Conservation (phyloP, 2,329 filamentous ascomycete species). For the Cladophialophora psammophila region DNA sequence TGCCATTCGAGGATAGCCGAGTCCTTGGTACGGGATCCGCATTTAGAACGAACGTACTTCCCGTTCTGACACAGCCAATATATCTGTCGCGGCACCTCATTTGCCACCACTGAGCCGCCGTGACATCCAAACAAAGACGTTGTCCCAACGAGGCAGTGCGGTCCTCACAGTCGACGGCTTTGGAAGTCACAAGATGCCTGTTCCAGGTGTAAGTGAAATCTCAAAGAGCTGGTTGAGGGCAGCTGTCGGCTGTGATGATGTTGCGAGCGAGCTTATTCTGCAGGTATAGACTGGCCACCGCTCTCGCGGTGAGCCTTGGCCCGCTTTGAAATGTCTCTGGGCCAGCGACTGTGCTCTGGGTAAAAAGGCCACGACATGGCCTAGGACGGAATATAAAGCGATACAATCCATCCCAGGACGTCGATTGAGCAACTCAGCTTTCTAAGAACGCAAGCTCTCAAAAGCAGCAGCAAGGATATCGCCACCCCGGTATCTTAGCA, state of each 20-base stretch:
- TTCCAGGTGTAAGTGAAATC: background rate
- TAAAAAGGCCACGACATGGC: background rate
- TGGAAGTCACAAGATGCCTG: background rate
- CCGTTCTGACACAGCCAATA: background rate
- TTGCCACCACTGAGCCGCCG: background rate
- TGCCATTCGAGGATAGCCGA: background rate
- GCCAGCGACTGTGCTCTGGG: no score
- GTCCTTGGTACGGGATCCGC: background rate
- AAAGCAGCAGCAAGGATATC: background rate
- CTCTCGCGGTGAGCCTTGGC: background rate
- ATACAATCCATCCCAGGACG: background rate
- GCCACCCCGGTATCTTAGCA: background rate
- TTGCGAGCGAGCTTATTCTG: background rate
- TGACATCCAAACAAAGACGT: background rate
- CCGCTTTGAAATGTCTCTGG: background rate
- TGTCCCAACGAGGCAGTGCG: background rate
- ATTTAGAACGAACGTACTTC: conserved; percentile 14
- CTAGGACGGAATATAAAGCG: background rate
- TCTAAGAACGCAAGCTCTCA: background rate
- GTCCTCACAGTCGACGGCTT: background rate
- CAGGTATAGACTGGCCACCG: background rate
- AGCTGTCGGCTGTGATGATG: background rate
- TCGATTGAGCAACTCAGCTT: background rate
- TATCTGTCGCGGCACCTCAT: background rate
- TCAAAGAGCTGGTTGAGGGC: background rate